A percentile compares a stretch with the other conserved stretches of the same genome.
phyloP scores from a whole-genome alignment of 306 rosid species.

The Alnus glutinosa region DNA sequence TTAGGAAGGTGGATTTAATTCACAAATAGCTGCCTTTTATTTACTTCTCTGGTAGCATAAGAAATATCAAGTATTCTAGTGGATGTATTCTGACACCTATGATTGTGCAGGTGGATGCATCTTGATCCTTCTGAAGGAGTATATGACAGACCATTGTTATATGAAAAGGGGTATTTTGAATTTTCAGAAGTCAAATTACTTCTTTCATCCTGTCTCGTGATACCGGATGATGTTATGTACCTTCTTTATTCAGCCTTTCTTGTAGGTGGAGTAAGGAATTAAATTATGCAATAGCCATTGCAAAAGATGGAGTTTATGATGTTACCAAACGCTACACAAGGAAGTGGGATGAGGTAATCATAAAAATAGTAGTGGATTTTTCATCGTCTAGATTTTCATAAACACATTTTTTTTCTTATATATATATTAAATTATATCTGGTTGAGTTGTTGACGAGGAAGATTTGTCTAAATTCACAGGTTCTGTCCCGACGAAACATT shows the following conservation, averaged over 20 bases:
- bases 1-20: slow-evolving; percentile 64
- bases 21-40: slow-evolving; percentile 14
- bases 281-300: slow-evolving; percentile 67
- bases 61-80: slow-evolving; percentile 11
- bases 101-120: slow-evolving; percentile 89
- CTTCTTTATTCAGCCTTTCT: slow-evolving; percentile 9
- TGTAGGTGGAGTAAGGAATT: slow-evolving; percentile 85
- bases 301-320: slow-evolving; percentile 79
- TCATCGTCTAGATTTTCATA: slow-evolving; percentile 7
- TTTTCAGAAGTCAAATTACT: slow-evolving; percentile 6
- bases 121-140: slow-evolving; percentile 92
- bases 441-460: slow-evolving; percentile 12
- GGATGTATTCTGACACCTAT: slow-evolving; percentile 31
- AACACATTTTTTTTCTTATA: neutral
- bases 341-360: slow-evolving; percentile 85
- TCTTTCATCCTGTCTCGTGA: slow-evolving; percentile 27
- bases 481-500: slow-evolving; percentile 68
- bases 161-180: slow-evolving; percentile 78
- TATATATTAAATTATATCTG: too few relatives aligned
- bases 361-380: neutral
- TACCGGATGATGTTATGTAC: slow-evolving; percentile 20
- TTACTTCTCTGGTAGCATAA: neutral
- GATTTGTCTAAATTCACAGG: slow-evolving; percentile 41
- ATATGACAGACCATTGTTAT: slow-evolving; percentile 82
- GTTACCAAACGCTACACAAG: slow-evolving; percentile 91